A percentile compares a stretch with the other conserved stretches of the same genome.
Conservation (phyloP, 2,329 filamentous ascomycete genomes). For the Aspergillus pseudoviridinutans region DNA sequence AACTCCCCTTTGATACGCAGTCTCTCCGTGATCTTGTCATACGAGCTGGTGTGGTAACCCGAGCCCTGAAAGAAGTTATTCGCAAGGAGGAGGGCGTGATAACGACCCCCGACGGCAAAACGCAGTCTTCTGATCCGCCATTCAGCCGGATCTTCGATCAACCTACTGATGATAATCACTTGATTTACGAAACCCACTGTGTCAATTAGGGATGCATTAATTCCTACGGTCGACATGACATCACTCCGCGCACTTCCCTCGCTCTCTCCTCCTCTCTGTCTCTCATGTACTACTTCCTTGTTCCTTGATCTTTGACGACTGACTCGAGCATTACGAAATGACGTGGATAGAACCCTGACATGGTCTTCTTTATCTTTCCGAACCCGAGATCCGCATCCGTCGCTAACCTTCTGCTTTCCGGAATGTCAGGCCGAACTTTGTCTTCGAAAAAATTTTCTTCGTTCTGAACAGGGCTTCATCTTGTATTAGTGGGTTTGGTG, state of each 20-base stretch:
- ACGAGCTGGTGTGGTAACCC: slow-evolving; percentile 46
- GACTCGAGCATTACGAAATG: slow-evolving; percentile 13
- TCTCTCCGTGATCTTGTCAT: slow-evolving; percentile 60
- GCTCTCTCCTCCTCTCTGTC: slow-evolving; percentile 10
- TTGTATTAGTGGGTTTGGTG: background rate
- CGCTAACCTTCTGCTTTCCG: background rate
- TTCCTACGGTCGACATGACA: slow-evolving; percentile 3
- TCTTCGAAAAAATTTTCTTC: background rate
- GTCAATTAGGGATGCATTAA: slow-evolving; percentile 21
- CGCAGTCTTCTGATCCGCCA: slow-evolving; percentile 37
- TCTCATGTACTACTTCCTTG: slow-evolving; percentile 7
- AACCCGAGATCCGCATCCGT: background rate
- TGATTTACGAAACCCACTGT: slow-evolving; percentile 23
- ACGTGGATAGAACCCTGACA: slow-evolving; percentile 9
- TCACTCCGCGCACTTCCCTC: slow-evolving; percentile 8
- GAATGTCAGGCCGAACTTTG: background rate
- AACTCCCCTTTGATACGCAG: slow-evolving; percentile 64
- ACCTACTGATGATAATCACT: slow-evolving; percentile 31
- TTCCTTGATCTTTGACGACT: background rate
- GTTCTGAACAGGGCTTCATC: background rate
- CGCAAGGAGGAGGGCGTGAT: slow-evolving; percentile 47
- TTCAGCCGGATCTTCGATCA: slow-evolving; percentile 48
- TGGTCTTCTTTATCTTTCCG: background rate
- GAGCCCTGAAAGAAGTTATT: slow-evolving; percentile 48
- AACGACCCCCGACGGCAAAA: slow-evolving; percentile 23